Evolutionary conservation across 331 rosid species (phyloP).

Genomic region (Quercus phellos): DNA sequence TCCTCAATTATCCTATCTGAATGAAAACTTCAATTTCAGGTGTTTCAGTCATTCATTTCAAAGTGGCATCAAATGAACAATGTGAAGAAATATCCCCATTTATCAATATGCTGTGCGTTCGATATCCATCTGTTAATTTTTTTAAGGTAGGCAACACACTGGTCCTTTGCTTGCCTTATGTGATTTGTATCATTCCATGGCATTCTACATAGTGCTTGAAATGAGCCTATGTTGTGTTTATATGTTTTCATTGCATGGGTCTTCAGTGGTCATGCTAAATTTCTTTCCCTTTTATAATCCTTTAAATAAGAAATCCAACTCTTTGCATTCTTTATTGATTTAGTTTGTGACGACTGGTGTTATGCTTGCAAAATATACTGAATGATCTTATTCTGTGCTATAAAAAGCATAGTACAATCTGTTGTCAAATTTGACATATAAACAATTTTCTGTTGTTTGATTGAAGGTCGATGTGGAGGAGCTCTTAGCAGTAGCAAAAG

Average conservation of each 20-base stretch:
- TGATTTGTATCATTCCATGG: too few relatives aligned
- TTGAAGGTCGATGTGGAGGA: constrained; percentile 70
- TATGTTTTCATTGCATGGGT: neutral
- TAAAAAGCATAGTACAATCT: too few relatives aligned
- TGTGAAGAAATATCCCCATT: constrained; percentile 80
- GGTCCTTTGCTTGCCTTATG: neutral
- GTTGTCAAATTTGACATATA: too few relatives aligned
- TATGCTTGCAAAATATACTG: too few relatives aligned
- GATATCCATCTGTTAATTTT: constrained; percentile 81
- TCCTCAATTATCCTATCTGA: neutral
- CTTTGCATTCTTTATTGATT: too few relatives aligned
- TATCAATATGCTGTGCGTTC: constrained; percentile 60
- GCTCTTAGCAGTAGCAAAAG: constrained; percentile 52
- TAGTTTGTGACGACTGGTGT: too few relatives aligned
- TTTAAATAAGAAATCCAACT: too few relatives aligned
- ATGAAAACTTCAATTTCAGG: constrained; percentile 40
- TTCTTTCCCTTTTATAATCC: too few relatives aligned
- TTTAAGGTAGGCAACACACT: constrained; percentile 53
- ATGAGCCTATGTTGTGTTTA: neutral
- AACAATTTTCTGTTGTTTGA: constrained; percentile 13
- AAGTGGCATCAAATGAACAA: constrained; percentile 54
- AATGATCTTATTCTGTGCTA: too few relatives aligned
- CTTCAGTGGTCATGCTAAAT: too few relatives aligned
- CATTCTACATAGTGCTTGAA: too few relatives aligned
- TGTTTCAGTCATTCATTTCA: constrained; percentile 78